Conservation (phyloP, 192 early-diverging fungal genomes). For the Coemansia sp. region DNA sequence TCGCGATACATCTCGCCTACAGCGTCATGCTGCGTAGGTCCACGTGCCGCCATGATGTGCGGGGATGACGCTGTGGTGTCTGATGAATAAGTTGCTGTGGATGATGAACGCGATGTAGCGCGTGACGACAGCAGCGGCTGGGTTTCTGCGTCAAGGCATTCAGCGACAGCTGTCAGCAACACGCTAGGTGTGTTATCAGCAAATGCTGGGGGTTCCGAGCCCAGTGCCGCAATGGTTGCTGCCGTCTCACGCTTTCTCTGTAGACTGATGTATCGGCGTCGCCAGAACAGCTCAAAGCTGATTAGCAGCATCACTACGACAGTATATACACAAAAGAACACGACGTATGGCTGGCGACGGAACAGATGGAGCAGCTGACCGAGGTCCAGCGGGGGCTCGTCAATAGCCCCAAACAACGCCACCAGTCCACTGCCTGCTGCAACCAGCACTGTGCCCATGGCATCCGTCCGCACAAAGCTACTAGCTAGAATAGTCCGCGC, state of each 20-base stretch:
- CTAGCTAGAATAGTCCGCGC: slow-evolving; percentile 63
- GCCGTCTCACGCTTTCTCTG: background rate
- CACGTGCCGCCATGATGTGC: background rate
- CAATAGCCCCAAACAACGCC: slow-evolving; percentile 71
- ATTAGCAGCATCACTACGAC: slow-evolving; percentile 54
- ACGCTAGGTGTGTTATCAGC: slow-evolving; percentile 2
- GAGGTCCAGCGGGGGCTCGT: slow-evolving; percentile 69
- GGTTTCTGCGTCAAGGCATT: background rate
- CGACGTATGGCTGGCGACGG: slow-evolving; percentile 64
- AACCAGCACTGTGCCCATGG: slow-evolving; percentile 67
- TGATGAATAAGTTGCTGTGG: slow-evolving; percentile 2
- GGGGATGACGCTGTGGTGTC: background rate
- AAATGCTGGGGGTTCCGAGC: background rate
- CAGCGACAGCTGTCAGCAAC: slow-evolving; percentile 6
- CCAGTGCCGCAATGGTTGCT: background rate
- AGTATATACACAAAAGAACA: slow-evolving; percentile 62
- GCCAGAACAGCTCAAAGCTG: slow-evolving; percentile 45
- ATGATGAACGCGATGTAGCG: background rate
- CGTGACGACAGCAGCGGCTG: slow-evolving; percentile 10
- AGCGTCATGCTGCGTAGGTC: slow-evolving; percentile 1
- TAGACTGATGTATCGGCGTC: slow-evolving; percentile 15
- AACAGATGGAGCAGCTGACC: slow-evolving; percentile 66
- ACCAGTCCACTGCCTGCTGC: slow-evolving; percentile 64
- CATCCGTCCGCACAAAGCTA: slow-evolving; percentile 61
- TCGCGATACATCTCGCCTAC: slow-evolving; percentile 29